These are phyloP conservation scores for Eleusine indica DNA, from an alignment of 176 grass and related monocot genomes.

Conservation along the genomic window DNA sequence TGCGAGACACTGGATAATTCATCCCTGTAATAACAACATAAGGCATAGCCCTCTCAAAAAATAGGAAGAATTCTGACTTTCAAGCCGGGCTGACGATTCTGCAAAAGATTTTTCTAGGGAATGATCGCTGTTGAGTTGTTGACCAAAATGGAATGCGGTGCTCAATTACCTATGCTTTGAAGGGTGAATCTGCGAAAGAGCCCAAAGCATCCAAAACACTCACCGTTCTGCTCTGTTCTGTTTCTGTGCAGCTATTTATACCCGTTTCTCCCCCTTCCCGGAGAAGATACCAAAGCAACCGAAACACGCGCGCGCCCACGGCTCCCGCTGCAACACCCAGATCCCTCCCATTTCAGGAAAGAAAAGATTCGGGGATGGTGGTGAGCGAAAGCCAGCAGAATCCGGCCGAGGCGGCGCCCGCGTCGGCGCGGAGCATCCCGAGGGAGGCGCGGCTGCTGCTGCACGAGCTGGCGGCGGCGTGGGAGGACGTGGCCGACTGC, in stretches of 20 bases:
- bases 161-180: rapidly evolving
- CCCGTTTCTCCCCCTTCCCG: not conserved
- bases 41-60: not conserved
- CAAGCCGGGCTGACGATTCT: not conserved
- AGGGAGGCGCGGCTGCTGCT: conserved; percentile 79
- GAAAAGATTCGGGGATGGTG: conserved; percentile 55
- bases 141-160: not conserved
- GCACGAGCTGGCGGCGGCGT: conserved; percentile 63
- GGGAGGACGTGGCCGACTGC: conserved; percentile 76
- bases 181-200: conserved; percentile 44
- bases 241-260: conserved; percentile 23
- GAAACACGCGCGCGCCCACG: conserved; percentile 28
- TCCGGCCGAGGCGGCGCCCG: not conserved
- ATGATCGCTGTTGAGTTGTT: not conserved
- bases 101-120: not conserved
- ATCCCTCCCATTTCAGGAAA: conserved; percentile 40
- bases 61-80: not conserved
- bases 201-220: not conserved
- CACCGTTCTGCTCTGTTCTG: not conserved
- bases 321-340: conserved; percentile 10
- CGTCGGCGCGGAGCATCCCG: conserved; percentile 58
- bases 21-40: not conserved
- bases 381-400: conserved; percentile 54
- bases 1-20: not conserved
- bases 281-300: conserved; percentile 17